These are phyloP conservation scores for Penicillium sp. DNA, from an alignment of 2,329 filamentous ascomycete genomes.

Conservation along the genomic window DNA sequence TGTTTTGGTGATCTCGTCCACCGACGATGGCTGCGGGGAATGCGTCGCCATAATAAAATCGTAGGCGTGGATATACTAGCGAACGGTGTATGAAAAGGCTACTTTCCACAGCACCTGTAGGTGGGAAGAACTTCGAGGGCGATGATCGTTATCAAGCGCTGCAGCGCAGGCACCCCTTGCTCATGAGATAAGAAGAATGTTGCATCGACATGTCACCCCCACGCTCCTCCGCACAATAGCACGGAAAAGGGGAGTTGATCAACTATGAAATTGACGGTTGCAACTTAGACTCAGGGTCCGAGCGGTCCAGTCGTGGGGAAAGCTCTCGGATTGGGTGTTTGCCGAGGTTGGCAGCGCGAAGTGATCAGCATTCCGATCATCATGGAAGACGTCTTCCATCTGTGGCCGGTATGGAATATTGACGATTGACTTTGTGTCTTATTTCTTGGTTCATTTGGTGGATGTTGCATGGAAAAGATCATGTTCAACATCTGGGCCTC, in stretches of 20 bases:
- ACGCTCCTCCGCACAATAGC: constrained; percentile 24
- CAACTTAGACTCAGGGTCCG: constrained; percentile 8
- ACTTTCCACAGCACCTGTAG: background rate
- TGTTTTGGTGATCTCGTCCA: constrained; percentile 19
- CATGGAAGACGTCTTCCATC: background rate
- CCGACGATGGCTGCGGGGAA: constrained; percentile 4
- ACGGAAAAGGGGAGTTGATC: constrained; percentile 11
- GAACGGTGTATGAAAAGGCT: background rate
- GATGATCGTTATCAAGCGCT: constrained; percentile 9
- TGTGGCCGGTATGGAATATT: background rate
- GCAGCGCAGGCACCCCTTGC: constrained; percentile 16
- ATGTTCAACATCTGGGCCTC: background rate
- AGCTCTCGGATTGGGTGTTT: background rate
- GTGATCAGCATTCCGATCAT: background rate
- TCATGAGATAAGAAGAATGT: constrained; percentile 21
- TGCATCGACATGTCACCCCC: constrained; percentile 24
- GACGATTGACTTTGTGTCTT: background rate
- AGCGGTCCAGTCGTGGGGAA: constrained; percentile 1
- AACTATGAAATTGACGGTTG: constrained; percentile 9
- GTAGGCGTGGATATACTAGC: background rate
- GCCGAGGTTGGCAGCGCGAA: background rate
- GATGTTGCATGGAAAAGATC: background rate
- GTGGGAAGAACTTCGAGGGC: background rate
- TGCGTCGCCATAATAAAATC: constrained; percentile 1
- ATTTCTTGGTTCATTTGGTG: background rate